Percentiles rank a stretch among this genome's conserved stretches.
phyloP scores from a whole-genome alignment of 805 yeast genomes.

The Ogataea degrootiae region DNA sequence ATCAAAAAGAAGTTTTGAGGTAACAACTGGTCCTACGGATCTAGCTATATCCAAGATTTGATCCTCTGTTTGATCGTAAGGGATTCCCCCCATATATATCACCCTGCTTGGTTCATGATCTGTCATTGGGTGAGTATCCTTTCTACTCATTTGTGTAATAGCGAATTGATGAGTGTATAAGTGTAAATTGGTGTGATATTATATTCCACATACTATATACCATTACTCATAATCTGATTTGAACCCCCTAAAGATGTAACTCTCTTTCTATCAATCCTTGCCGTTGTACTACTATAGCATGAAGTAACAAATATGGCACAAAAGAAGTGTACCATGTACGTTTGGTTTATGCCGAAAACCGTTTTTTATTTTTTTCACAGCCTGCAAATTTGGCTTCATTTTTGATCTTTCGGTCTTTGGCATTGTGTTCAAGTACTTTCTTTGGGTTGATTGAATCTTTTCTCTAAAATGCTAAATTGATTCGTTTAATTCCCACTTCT shows the following conservation, averaged over 20 bases:
- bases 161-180: not conserved
- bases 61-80: conserved; percentile 90
- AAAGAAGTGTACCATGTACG: no score
- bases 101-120: conserved; percentile 33
- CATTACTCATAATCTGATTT: no score
- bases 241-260: not conserved
- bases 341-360: not conserved
- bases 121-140: not conserved
- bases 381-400: no score
- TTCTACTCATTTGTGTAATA: not conserved
- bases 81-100: conserved; percentile 81
- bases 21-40: conserved; percentile 84
- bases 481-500: no score
- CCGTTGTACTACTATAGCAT: not conserved
- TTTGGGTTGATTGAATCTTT: no score
- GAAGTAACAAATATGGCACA: no score
- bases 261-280: not conserved
- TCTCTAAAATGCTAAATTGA: no score
- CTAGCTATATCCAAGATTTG: conserved; percentile 79
- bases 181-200: no score
- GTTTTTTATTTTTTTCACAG: not conserved
- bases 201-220: no score
- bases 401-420: no score
- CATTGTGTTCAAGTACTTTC: no score
- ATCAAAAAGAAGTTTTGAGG: conserved; percentile 75